A percentile compares a stretch with the other conserved stretches of the same genome.
These are phyloP conservation scores for Ascosphaera pollenicola DNA, from an alignment of 2,329 filamentous ascomycete species.

Conservation along the genomic window DNA sequence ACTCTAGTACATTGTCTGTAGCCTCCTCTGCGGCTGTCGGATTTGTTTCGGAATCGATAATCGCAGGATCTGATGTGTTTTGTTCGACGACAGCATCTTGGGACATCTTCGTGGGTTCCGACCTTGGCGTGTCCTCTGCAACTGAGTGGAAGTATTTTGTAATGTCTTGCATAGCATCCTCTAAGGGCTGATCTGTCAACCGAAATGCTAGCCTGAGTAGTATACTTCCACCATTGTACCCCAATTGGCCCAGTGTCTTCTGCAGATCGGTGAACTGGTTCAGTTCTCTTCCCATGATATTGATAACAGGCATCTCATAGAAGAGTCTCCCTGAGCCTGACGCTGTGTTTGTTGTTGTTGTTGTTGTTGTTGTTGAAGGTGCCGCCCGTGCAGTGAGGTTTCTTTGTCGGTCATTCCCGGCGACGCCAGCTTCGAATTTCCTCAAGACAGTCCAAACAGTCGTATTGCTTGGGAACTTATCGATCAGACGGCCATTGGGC, in stretches of 20 bases:
- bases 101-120: conserved; percentile 1
- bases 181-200: conserved; percentile 53
- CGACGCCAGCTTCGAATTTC: conserved; percentile 62
- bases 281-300: conserved; percentile 63
- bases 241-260: conserved; percentile 70
- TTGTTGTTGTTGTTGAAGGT: conserved; percentile 33
- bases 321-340: conserved; percentile 51
- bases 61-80: too few species aligned
- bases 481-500: conserved; percentile 45
- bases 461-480: conserved; percentile 74
- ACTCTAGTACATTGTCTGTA: too few species aligned
- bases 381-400: conserved; percentile 72
- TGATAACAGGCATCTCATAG: conserved; percentile 70
- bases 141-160: conserved; percentile 43
- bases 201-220: conserved; percentile 59
- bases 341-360: conserved; percentile 28
- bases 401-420: conserved; percentile 35
- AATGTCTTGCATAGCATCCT: conserved; percentile 70
- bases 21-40: conserved; percentile 1
- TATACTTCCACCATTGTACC: conserved; percentile 64
- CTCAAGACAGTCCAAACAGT: conserved; percentile 77
- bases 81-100: too few species aligned
- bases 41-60: too few species aligned
- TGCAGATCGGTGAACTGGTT: conserved; percentile 61
- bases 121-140: conserved; percentile 10